These are phyloP conservation scores for Coelastrella sp. DNA, from an alignment of 139 green algal species.

Conservation along the genomic window DNA sequence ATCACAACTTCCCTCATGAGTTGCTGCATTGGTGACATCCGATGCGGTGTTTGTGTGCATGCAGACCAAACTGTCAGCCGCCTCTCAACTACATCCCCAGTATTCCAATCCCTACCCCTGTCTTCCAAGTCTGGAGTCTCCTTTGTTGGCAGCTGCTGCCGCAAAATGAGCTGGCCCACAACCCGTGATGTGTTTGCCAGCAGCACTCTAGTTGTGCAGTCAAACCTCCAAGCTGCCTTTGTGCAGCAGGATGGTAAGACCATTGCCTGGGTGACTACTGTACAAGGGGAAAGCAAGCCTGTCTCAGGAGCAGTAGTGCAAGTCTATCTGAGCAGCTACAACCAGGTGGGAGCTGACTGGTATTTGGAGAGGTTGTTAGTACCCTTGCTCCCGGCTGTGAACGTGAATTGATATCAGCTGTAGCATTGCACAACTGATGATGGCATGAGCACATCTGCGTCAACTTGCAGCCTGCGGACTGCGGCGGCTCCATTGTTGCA, in stretches of 20 bases:
- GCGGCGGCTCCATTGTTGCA: too few species aligned
- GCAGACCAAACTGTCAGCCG: neutral
- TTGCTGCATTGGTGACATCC: too few species aligned
- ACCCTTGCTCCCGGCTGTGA: too few species aligned
- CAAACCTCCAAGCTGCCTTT: slow-evolving; percentile 38
- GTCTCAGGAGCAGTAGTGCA: slow-evolving; percentile 30
- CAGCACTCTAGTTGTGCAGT: slow-evolving; percentile 1
- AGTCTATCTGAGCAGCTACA: slow-evolving; percentile 16
- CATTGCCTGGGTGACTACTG: slow-evolving; percentile 27
- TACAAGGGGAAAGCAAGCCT: slow-evolving; percentile 12
- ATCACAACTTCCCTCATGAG: too few species aligned
- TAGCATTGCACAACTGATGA: too few species aligned
- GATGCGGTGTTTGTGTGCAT: too few species aligned
- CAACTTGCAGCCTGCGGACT: too few species aligned
- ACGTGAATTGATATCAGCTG: too few species aligned
- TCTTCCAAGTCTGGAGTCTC: slow-evolving; percentile 22
- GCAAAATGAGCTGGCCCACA: neutral
- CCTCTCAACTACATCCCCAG: neutral
- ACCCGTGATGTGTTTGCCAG: slow-evolving; percentile 7
- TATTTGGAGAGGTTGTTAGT: neutral
- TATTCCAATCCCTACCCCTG: neutral
- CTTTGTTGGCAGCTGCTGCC: slow-evolving; percentile 34
- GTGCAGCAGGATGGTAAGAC: neutral
- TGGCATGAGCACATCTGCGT: too few species aligned
- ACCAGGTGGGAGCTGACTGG: slow-evolving; percentile 4